Conservation (phyloP, 805 yeast genomes). For the Soucietia sequanensis region DNA sequence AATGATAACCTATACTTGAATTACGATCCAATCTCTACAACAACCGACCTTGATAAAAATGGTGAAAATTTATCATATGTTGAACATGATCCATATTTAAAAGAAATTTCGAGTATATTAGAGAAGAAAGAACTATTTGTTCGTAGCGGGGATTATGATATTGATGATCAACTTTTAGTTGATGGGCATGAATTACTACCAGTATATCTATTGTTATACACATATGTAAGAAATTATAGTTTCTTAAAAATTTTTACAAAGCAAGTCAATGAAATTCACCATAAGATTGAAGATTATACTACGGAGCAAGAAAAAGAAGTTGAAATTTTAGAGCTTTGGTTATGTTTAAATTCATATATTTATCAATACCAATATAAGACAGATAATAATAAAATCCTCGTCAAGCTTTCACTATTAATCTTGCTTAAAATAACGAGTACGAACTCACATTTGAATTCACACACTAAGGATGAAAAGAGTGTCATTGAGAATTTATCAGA, state of each 20-base stretch:
- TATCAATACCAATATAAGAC: conserved; percentile 38
- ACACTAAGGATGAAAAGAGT: background rate
- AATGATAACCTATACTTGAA: conserved; percentile 16
- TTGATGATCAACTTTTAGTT: conserved; percentile 9
- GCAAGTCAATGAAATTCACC: conserved; percentile 8
- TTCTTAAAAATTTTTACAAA: conserved; percentile 15
- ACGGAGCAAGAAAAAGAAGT: conserved; percentile 11
- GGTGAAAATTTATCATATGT: conserved; percentile 6
- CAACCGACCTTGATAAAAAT: conserved; percentile 15
- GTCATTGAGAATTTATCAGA: conserved; percentile 9
- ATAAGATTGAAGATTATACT: conserved; percentile 13
- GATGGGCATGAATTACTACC: conserved; percentile 17
- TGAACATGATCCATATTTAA: conserved; percentile 14
- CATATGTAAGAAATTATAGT: conserved; percentile 13
- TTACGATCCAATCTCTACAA: conserved; percentile 13
- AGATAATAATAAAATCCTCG: conserved; percentile 17
- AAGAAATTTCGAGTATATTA: conserved; percentile 13
- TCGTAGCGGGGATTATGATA: conserved; percentile 4
- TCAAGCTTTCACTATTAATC: conserved; percentile 26
- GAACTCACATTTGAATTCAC: conserved; percentile 1
- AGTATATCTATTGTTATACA: conserved; percentile 11
- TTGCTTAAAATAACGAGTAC: conserved; percentile 16
- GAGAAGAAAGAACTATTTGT: conserved; percentile 9
- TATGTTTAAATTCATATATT: conserved; percentile 37
- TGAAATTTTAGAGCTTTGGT: conserved; percentile 29